Evolutionary conservation across 257 asterid species (phyloP).

Genomic region (Ehretia macrophylla): DNA sequence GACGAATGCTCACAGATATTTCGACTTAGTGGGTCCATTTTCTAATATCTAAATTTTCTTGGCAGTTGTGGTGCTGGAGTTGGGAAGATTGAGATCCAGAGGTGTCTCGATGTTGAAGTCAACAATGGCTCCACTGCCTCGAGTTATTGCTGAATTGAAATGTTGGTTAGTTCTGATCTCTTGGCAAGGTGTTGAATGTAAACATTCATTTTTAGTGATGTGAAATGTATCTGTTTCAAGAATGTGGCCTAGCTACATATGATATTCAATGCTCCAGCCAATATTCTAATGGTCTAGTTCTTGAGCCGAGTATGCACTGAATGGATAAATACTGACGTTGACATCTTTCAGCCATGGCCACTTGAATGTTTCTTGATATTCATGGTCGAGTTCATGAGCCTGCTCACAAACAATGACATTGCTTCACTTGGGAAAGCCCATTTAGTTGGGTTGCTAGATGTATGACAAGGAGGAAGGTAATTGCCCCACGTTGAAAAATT

Average conservation of each 20-base stretch:
- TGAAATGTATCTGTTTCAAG: constrained; percentile 14
- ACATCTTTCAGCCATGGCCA: background rate
- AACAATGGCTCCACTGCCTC: background rate
- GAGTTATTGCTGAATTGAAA: background rate
- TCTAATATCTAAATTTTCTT: background rate
- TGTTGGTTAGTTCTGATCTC: constrained; percentile 9
- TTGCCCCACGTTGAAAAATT: no score
- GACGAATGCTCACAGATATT: no score
- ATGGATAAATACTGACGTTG: background rate
- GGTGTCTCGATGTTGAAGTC: background rate
- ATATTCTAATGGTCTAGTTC: constrained; percentile 2
- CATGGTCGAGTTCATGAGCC: no score
- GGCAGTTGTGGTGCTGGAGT: constrained; percentile 79
- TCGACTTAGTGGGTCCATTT: background rate
- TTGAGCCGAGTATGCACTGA: background rate
- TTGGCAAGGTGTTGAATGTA: constrained; percentile 5
- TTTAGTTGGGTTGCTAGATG: no score
- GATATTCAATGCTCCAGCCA: background rate
- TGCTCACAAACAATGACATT: no score
- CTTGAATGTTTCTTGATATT: background rate
- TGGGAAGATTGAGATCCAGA: constrained; percentile 29
- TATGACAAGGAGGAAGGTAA: no score
- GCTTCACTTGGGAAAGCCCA: no score
- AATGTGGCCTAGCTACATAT: background rate
- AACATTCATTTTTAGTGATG: constrained; percentile 1